Percentiles rank a stretch among this genome's conserved stretches.
Evolutionary conservation across 2,329 filamentous ascomycete genomes (phyloP).

Genomic region (Elsinoe arachidis): DNA sequence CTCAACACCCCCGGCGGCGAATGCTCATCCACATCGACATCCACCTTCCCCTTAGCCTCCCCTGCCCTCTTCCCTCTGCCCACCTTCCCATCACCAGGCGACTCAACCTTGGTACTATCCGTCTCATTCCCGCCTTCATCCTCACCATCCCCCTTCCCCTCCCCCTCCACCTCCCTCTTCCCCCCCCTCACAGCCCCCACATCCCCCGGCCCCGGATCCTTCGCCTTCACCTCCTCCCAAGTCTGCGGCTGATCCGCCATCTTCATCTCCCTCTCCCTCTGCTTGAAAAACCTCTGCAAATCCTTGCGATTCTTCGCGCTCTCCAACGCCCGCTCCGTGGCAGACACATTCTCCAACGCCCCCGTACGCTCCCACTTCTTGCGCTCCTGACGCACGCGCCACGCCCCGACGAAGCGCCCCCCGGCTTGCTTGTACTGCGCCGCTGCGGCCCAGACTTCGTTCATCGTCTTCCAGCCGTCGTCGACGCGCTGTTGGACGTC

Average conservation of each 20-base stretch:
- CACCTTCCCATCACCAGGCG: not conserved
- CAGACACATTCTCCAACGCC: constrained; percentile 27
- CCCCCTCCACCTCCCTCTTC: not conserved
- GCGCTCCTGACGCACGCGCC: constrained; percentile 21
- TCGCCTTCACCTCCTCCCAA: constrained; percentile 9
- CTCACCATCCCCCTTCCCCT: not conserved
- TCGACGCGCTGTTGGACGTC: constrained; percentile 19
- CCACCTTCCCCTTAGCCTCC: not conserved
- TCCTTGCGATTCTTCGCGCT: constrained; percentile 22
- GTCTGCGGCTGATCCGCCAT: constrained; percentile 23
- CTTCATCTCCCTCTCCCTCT: constrained; percentile 21
- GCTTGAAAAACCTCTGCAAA: constrained; percentile 23
- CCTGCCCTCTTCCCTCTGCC: not conserved
- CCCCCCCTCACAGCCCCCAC: not conserved
- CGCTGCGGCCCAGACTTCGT: constrained; percentile 25
- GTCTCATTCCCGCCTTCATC: constrained; percentile 5
- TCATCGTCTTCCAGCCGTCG: constrained; percentile 27
- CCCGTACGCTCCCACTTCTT: constrained; percentile 25
- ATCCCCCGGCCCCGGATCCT: constrained; percentile 2
- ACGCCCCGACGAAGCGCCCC: constrained; percentile 19
- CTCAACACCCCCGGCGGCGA: not conserved
- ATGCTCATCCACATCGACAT: not conserved
- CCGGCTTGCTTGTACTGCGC: constrained; percentile 18
- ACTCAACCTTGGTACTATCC: constrained; percentile 7
- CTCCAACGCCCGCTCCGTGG: constrained; percentile 23